These are phyloP conservation scores for Globisporangium recalcitrans DNA, from an alignment of 352 stramenopile genomes.

Conservation along the genomic window DNA sequence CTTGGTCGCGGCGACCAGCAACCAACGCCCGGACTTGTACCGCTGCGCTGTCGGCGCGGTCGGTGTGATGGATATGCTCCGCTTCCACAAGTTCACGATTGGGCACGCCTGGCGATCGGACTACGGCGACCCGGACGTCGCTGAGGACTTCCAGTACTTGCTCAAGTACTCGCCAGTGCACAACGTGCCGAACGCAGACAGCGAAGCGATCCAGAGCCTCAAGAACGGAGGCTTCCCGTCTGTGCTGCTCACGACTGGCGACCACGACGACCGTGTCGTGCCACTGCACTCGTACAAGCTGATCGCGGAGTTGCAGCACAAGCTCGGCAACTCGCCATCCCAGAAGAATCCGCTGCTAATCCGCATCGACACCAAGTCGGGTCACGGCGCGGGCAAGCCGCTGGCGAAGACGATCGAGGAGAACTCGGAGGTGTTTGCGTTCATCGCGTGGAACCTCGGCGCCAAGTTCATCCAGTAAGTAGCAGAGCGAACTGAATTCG, in stretches of 20 bases:
- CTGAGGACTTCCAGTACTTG: conserved; percentile 80
- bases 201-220: conserved; percentile 42
- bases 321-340: conserved; percentile 32
- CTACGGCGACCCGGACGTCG: conserved; percentile 79
- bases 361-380: conserved; percentile 87
- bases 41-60: conserved; percentile 90
- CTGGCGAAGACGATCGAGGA: conserved; percentile 88
- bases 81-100: conserved; percentile 93
- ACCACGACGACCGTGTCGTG: conserved; percentile 89
- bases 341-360: conserved; percentile 87
- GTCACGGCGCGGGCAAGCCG: conserved; percentile 86
- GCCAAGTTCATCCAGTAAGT: conserved; percentile 9
- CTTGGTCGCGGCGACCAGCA: conserved; percentile 87
- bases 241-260: conserved; percentile 80
- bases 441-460: conserved; percentile 6
- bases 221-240: conserved; percentile 67
- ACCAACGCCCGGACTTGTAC: conserved; percentile 90
- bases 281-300: conserved; percentile 90
- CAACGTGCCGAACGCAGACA: conserved; percentile 71
- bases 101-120: conserved; percentile 88
- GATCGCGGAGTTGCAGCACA: conserved; percentile 81
- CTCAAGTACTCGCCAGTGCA: conserved; percentile 86
- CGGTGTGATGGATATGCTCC: conserved; percentile 95
- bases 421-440: conserved; percentile 24
- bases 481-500: neutral